Conservation (phyloP, 2,329 filamentous ascomycete genomes). For the Talaromyces sp. region DNA sequence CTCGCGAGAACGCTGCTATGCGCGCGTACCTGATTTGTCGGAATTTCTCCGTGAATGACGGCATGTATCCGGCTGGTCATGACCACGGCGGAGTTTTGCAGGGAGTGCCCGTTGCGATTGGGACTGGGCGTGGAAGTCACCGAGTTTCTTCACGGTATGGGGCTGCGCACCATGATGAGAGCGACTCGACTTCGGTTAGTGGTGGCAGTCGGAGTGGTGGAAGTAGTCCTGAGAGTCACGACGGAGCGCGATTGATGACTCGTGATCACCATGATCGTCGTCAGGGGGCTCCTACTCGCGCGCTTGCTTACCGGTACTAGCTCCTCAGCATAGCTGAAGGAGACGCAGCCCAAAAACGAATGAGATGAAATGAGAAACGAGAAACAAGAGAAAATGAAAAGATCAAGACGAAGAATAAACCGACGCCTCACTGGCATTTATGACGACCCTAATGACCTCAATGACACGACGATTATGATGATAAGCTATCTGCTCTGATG, state of each 20-base stretch:
- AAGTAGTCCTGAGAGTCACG: slow-evolving; percentile 50
- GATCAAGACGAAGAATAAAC: slow-evolving; percentile 12
- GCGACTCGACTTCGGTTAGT: slow-evolving; percentile 34
- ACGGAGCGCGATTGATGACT: slow-evolving; percentile 21
- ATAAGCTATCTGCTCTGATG: not conserved
- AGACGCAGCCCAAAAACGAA: not conserved
- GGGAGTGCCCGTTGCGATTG: slow-evolving; percentile 63
- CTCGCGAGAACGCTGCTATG: slow-evolving; percentile 91
- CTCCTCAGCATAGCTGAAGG: not conserved
- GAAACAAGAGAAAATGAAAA: not conserved
- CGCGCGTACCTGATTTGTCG: slow-evolving; percentile 96
- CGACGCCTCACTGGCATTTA: slow-evolving; percentile 19
- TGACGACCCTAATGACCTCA: slow-evolving; percentile 17
- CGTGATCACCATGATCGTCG: slow-evolving; percentile 24
- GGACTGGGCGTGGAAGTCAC: slow-evolving; percentile 48
- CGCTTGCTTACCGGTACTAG: slow-evolving; percentile 25
- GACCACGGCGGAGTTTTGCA: slow-evolving; percentile 56
- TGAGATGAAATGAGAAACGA: not conserved
- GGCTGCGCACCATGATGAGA: slow-evolving; percentile 39
- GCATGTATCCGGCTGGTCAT: slow-evolving; percentile 67
- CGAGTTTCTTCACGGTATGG: slow-evolving; percentile 1
- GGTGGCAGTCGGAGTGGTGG: slow-evolving; percentile 53
- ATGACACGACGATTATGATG: slow-evolving; percentile 5
- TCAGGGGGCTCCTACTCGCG: slow-evolving; percentile 24
- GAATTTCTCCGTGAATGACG: slow-evolving; percentile 95